Conservation (phyloP, 768 basidiomycete species). For the Tylopilus sp. region DNA sequence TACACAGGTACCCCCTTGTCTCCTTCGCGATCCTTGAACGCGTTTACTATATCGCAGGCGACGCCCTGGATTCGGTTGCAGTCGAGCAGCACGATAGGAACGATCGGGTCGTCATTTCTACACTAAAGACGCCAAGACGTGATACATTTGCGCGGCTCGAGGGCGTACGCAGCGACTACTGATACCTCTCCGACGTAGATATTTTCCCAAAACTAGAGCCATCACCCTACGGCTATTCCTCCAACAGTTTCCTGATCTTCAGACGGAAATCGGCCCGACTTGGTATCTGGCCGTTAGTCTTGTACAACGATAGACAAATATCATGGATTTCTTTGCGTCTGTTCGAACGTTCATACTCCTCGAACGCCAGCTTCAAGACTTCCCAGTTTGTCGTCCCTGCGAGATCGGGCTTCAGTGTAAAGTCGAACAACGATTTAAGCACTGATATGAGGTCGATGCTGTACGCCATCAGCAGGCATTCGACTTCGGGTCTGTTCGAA, state of each 20-base stretch:
- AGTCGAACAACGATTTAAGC: background rate
- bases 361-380: slow-evolving; percentile 3
- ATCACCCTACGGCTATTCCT: background rate
- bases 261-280: background rate
- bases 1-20: too few species aligned
- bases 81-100: too few species aligned
- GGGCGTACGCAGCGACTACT: too few species aligned
- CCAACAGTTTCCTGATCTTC: background rate
- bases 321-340: background rate
- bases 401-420: slow-evolving; percentile 5
- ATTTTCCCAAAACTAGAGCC: too few species aligned
- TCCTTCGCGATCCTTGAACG: too few species aligned
- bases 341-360: background rate
- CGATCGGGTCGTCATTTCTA: too few species aligned
- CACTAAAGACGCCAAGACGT: too few species aligned
- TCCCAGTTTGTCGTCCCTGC: slow-evolving; percentile 5
- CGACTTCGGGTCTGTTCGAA: slow-evolving; percentile 1
- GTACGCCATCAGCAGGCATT: slow-evolving; percentile 3
- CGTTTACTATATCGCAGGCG: too few species aligned
- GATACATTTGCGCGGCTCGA: too few species aligned
- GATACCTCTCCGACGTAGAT: too few species aligned
- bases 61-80: too few species aligned
- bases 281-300: background rate
- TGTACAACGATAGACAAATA: background rate
- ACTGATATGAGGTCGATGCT: slow-evolving; percentile 4